phyloP scores from a whole-genome alignment of 352 stramenopile genomes.

The Plasmopara viticola region DNA sequence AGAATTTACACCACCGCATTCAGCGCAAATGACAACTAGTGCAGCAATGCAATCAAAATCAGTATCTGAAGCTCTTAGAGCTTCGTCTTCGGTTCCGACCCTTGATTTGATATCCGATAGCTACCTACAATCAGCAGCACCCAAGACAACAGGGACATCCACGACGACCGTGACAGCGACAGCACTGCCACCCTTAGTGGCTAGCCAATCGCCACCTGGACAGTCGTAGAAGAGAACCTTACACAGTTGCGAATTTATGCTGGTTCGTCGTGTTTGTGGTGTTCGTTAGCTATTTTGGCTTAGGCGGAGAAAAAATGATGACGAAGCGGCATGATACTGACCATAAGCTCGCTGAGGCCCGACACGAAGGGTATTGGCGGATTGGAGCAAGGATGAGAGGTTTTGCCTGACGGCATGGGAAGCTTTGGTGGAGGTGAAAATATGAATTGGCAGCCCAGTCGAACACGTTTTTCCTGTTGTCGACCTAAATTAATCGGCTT shows the following conservation, averaged over 20 bases:
- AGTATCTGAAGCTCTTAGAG: slow-evolving; percentile 7
- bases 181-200: slow-evolving; percentile 8
- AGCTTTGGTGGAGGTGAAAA: slow-evolving; percentile 39
- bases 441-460: slow-evolving; percentile 29
- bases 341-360: slow-evolving; percentile 10
- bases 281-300: slow-evolving; percentile 24
- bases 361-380: slow-evolving; percentile 12
- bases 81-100: slow-evolving; percentile 10
- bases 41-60: slow-evolving; percentile 5
- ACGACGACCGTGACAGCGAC: slow-evolving; percentile 9
- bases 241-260: slow-evolving; percentile 11
- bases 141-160: slow-evolving; percentile 10
- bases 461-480: slow-evolving; percentile 12
- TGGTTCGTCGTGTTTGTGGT: slow-evolving; percentile 13
- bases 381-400: slow-evolving; percentile 15
- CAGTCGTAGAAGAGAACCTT: slow-evolving; percentile 22
- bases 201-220: slow-evolving; percentile 10
- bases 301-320: slow-evolving; percentile 12
- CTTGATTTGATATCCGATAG: slow-evolving; percentile 29
- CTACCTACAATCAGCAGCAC: slow-evolving; percentile 25
- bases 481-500: slow-evolving; percentile 9
- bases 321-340: slow-evolving; percentile 10
- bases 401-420: slow-evolving; percentile 18
- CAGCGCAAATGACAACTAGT: slow-evolving; percentile 6
- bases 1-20: slow-evolving; percentile 7